Conservation (phyloP, 1,139 yeast species). For the Magnusiomyces suaveolens region DNA sequence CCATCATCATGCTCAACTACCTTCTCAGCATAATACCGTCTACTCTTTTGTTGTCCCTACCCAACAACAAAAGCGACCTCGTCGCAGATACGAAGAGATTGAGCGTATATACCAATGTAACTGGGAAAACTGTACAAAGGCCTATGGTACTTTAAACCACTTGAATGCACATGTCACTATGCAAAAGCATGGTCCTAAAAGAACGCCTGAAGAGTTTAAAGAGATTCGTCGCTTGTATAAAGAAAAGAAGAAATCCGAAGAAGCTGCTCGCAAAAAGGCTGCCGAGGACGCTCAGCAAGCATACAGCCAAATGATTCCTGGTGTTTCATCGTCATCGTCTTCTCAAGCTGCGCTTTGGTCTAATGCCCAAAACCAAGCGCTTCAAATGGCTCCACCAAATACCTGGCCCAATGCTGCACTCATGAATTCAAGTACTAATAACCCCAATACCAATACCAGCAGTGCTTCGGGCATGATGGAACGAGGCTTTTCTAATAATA, state of each 20-base stretch:
- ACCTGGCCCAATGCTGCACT: too few relatives aligned
- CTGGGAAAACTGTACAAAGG: constrained; percentile 52
- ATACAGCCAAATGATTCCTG: background rate
- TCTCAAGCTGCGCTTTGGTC: too few relatives aligned
- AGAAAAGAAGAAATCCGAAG: constrained; percentile 21
- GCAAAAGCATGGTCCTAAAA: constrained; percentile 62
- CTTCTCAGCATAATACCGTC: constrained; percentile 23
- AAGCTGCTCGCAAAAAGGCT: constrained; percentile 9
- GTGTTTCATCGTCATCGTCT: too few relatives aligned
- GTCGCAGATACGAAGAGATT: constrained; percentile 63
- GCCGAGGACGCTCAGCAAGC: background rate
- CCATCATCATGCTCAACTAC: background rate
- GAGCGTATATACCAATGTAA: constrained; percentile 57
- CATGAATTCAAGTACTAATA: too few relatives aligned
- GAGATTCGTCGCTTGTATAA: constrained; percentile 35
- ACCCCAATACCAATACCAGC: too few relatives aligned
- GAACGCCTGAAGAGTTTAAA: constrained; percentile 59
- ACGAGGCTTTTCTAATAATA: too few relatives aligned
- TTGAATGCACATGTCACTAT: constrained; percentile 65
- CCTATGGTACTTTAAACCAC: constrained; percentile 70
- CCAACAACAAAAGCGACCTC: constrained; percentile 1
- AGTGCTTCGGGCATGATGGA: too few relatives aligned
- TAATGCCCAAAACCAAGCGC: too few relatives aligned
- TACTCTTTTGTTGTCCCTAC: constrained; percentile 1
- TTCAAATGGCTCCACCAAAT: background rate